A percentile compares a stretch with the other conserved stretches of the same genome.
These are phyloP conservation scores for Prunella vulgaris DNA, from an alignment of 257 asterid species.

Conservation along the genomic window DNA sequence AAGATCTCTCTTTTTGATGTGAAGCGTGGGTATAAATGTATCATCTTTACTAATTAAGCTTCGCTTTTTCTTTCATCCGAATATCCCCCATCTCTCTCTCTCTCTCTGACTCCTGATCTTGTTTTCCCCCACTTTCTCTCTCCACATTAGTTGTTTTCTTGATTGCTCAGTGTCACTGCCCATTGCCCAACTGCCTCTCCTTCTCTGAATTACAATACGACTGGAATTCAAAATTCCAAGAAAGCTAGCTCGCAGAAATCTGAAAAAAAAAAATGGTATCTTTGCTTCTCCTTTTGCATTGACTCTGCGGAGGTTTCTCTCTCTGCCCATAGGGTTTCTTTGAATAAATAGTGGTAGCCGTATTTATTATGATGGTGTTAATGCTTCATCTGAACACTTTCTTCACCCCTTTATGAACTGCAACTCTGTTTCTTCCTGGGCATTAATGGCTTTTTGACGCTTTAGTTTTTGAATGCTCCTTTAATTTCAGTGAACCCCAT, in stretches of 20 bases:
- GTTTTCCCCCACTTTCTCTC: constrained; percentile 14
- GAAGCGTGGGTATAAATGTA: constrained; percentile 19
- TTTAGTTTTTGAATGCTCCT: constrained; percentile 18
- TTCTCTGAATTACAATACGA: constrained; percentile 13
- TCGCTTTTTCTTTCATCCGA: constrained; percentile 7
- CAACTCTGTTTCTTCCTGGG: constrained; percentile 17
- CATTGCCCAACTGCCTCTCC: constrained; percentile 16
- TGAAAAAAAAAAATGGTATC: constrained; percentile 22
- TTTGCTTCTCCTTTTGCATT: constrained; percentile 6
- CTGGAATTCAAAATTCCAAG: constrained; percentile 1
- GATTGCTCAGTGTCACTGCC: constrained; percentile 20
- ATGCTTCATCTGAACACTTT: constrained; percentile 23
- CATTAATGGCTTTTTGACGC: constrained; percentile 22
- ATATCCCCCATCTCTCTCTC: constrained; percentile 7
- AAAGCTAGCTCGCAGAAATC: constrained; percentile 10
- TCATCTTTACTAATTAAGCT: not conserved
- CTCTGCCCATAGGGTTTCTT: constrained; percentile 15
- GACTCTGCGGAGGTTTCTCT: not conserved
- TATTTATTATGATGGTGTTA: constrained; percentile 13
- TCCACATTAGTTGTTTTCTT: constrained; percentile 18
- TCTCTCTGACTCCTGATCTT: not conserved
- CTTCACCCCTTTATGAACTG: constrained; percentile 18
- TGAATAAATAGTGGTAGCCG: not conserved
- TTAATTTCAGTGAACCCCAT: constrained; percentile 24
- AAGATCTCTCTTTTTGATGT: constrained; percentile 17